These are phyloP conservation scores for Alternaria ethzedia DNA, from an alignment of 2,329 filamentous ascomycete species.

Conservation along the genomic window DNA sequence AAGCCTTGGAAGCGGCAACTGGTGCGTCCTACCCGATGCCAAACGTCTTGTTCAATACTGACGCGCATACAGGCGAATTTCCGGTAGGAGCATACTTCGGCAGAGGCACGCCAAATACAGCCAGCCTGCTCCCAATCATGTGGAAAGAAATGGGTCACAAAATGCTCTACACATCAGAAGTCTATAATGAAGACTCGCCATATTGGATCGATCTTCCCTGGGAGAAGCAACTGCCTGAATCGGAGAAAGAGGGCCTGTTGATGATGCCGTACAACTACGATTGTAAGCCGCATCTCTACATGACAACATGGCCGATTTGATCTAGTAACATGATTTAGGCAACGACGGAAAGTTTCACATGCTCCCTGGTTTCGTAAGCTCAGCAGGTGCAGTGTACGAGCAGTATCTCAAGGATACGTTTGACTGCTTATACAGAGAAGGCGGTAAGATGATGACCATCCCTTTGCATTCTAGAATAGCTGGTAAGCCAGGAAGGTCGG, in stretches of 20 bases:
- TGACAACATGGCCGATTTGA: background rate
- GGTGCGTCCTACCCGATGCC: background rate
- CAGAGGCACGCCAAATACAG: constrained; percentile 54
- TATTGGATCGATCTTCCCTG: constrained; percentile 63
- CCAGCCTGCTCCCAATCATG: constrained; percentile 58
- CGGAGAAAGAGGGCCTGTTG: constrained; percentile 60
- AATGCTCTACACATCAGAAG: constrained; percentile 59
- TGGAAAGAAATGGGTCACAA: constrained; percentile 61
- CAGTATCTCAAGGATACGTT: constrained; percentile 60
- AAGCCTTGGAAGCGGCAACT: constrained; percentile 49
- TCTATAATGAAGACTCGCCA: constrained; percentile 62
- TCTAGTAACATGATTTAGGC: constrained; percentile 43
- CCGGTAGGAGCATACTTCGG: constrained; percentile 61
- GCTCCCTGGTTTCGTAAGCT: constrained; percentile 50
- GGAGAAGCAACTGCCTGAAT: constrained; percentile 50
- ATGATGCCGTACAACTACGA: constrained; percentile 64
- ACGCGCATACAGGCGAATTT: constrained; percentile 3
- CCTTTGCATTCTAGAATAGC: constrained; percentile 61
- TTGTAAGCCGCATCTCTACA: constrained; percentile 50
- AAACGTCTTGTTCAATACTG: background rate
- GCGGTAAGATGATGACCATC: constrained; percentile 63
- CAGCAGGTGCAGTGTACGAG: constrained; percentile 49
- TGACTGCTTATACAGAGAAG: constrained; percentile 61
- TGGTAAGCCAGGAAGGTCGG: constrained; percentile 60
- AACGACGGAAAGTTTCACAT: constrained; percentile 52